Evolutionary conservation across 2,329 filamentous ascomycete species (phyloP), one percentile per base, ranked within the genome.

Genomic region (Monilinia polystroma): DNA sequence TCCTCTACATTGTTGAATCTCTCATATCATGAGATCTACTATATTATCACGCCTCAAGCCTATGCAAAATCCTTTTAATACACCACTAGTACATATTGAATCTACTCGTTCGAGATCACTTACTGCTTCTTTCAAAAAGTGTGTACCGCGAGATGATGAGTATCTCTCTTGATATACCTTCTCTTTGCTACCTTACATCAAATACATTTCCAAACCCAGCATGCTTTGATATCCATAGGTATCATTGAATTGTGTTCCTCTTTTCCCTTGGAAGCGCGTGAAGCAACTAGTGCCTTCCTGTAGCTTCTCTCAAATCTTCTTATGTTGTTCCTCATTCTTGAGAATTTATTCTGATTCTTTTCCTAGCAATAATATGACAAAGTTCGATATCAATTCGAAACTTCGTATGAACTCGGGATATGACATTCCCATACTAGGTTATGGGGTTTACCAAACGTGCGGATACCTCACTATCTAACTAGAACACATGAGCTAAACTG

Each of bases 391-490:
- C 12, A 84, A 79, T 38, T 80, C 84, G 62, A 80, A 78, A 64
- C 73, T 75, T 41, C 71, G 66, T 6, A 68, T 88, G 77, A 82
- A 83, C 64, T 87, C 85, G 20, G 86, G 86, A 52, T 82, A 87
- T 75, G 82, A 87, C 23, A 88, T 89, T 53, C 86, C 86, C 11
- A 71, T 82, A 10, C 77, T 89, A 1, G 86, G 85, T 43, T 88
- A 83, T 74, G 86, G 85, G 23, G 78, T 80, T 49, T 80, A 79
- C 56, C 77, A 80, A 76, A 79, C 77, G 78, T 79, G 73, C 41
- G 72, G 64, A 64, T 18, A 51, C 26, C 23, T 14, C 45, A 62
- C n/a, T 16, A 38, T 18, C 35, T 38, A 52, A 35, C 5, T 35
- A 7, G 5, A 6, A 43, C 14, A 16, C 8, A 45, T 35, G 32